phyloP scores from a whole-genome alignment of 1,284 basidiomycete genomes.

The Puccinia triticina region DNA sequence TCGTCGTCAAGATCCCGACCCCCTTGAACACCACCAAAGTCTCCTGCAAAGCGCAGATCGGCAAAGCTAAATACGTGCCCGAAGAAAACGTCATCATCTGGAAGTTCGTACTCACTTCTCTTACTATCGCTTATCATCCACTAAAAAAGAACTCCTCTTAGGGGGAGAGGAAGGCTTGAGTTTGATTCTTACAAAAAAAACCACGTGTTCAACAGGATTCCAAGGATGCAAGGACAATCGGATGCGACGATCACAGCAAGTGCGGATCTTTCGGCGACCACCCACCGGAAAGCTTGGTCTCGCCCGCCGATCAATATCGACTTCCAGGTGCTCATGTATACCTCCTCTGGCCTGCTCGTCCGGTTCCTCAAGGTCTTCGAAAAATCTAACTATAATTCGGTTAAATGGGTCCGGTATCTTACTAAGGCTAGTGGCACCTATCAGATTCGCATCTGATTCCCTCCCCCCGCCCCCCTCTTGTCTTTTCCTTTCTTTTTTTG shows the following conservation, averaged over 20 bases:
- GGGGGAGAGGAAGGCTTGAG: neutral
- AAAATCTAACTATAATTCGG: conserved; percentile 79
- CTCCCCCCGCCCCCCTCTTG: neutral
- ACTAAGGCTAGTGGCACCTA: conserved; percentile 52
- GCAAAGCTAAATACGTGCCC: conserved; percentile 96
- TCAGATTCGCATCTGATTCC: conserved; percentile 50
- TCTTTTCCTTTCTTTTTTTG: neutral
- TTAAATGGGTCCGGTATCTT: conserved; percentile 59
- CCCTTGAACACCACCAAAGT: conserved; percentile 90
- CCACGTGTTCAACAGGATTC: conserved; percentile 69
- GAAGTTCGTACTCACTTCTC: conserved; percentile 72
- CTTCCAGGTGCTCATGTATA: conserved; percentile 98
- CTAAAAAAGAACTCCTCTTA: neutral
- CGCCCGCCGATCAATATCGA: conserved; percentile 96
- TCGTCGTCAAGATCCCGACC: conserved; percentile 90
- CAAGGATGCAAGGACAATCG: conserved; percentile 86
- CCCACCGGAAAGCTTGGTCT: conserved; percentile 90
- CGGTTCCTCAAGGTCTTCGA: conserved; percentile 98
- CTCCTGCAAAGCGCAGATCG: conserved; percentile 83
- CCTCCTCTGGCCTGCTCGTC: conserved; percentile 90
- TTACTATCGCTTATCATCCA: neutral
- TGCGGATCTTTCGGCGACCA: conserved; percentile 81
- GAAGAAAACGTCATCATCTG: conserved; percentile 93
- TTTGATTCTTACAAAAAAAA: neutral
- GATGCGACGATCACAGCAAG: conserved; percentile 84